A percentile compares a stretch with the other conserved stretches of the same genome.
These are phyloP conservation scores for Immersiporthe knoxdaviesiana DNA, from an alignment of 2,329 filamentous ascomycete species.

Conservation along the genomic window DNA sequence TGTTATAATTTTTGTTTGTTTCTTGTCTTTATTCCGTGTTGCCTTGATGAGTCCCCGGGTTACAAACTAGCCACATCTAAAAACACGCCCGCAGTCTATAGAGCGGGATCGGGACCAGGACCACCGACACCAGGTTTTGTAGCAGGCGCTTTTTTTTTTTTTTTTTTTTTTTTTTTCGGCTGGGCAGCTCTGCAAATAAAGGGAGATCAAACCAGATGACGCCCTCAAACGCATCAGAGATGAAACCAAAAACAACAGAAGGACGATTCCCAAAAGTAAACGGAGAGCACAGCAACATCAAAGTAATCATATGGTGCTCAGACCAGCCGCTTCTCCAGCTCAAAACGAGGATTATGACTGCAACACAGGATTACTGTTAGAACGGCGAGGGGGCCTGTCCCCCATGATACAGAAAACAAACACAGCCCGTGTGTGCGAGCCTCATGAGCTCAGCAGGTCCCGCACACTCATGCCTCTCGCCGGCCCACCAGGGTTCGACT, in stretches of 20 bases:
- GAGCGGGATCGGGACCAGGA: neutral
- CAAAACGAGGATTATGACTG: neutral
- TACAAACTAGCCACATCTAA: neutral
- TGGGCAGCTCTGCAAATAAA: neutral
- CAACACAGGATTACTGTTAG: neutral
- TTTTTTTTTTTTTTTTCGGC: neutral
- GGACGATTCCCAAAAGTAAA: neutral
- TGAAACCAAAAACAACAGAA: neutral
- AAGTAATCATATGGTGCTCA: neutral
- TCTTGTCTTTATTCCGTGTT: neutral
- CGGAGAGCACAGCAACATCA: neutral
- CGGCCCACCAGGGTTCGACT: neutral
- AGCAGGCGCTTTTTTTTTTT: neutral
- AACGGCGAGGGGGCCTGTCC: neutral
- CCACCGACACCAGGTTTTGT: neutral
- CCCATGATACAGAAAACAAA: neutral
- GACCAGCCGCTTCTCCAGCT: neutral
- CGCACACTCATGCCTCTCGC: slow-evolving; percentile 10
- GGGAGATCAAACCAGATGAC: neutral
- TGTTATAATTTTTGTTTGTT: neutral
- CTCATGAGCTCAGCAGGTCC: slow-evolving; percentile 12
- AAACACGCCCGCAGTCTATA: neutral
- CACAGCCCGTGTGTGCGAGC: neutral
- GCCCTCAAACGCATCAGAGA: neutral
- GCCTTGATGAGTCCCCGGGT: neutral